A percentile compares a stretch with the other conserved stretches of the same genome.
phyloP scores from a whole-genome alignment of 495 filamentous ascomycete genomes.

The Penicillium longicatenatum region DNA sequence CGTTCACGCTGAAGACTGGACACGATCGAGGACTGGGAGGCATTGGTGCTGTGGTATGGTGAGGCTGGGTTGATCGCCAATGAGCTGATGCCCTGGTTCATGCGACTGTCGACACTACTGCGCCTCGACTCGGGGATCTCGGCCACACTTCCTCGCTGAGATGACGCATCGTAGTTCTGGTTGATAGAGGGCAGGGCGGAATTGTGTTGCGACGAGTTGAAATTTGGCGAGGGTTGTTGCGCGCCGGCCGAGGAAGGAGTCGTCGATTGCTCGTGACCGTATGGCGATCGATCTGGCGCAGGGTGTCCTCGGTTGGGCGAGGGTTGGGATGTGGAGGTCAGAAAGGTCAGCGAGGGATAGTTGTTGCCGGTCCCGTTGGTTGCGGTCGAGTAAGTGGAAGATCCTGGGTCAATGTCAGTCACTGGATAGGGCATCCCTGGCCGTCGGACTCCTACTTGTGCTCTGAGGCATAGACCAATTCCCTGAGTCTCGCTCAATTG shows the following conservation, averaged over 20 bases:
- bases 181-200: slow-evolving; percentile 53
- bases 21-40: slow-evolving; percentile 73
- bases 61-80: slow-evolving; percentile 65
- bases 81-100: slow-evolving; percentile 70
- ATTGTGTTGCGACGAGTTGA: slow-evolving; percentile 40
- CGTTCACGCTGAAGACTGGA: slow-evolving; percentile 60
- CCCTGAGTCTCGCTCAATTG: slow-evolving; percentile 52
- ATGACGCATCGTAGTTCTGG: slow-evolving; percentile 51
- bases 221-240: slow-evolving; percentile 48
- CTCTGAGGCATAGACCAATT: slow-evolving; percentile 56
- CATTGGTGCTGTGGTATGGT: slow-evolving; percentile 75
- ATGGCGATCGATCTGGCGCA: slow-evolving; percentile 50
- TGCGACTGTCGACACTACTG: slow-evolving; percentile 76
- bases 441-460: slow-evolving; percentile 39
- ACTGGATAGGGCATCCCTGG: slow-evolving; percentile 30
- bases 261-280: slow-evolving; percentile 41
- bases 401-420: slow-evolving; percentile 37
- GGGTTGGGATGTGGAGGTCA: slow-evolving; percentile 51
- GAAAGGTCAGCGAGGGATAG: slow-evolving; percentile 51
- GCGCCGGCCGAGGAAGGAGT: slow-evolving; percentile 48
- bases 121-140: slow-evolving; percentile 62
- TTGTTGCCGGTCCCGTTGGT: slow-evolving; percentile 50
- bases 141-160: slow-evolving; percentile 48
- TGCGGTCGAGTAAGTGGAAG: slow-evolving; percentile 56
- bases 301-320: slow-evolving; percentile 50